Base-by-base conservation (phyloP, 2,329 filamentous ascomycete species). In the Fusarium longipes region DNA sequence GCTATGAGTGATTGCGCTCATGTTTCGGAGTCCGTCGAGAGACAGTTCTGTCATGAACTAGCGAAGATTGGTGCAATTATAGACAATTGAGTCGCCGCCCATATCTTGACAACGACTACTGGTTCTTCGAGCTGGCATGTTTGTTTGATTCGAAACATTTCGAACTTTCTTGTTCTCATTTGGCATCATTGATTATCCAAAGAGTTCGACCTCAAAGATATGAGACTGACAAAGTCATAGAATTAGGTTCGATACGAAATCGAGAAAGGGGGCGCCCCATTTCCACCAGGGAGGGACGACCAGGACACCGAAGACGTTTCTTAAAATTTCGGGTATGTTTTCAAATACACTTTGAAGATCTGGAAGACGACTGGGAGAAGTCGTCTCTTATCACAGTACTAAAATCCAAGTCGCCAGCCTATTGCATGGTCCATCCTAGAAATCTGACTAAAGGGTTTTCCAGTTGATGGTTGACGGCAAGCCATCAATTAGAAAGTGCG, bases 401-500 rank as follows among this genome's bases (percentile, higher is more conserved):
- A 39, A 64, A 32, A 6, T 10, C 17, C 11, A 43, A 45, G 25
- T 32, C 9, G 25, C 17, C 18, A 62, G 38, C 52, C 49, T 27
- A 64, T 57, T 58, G 42, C 32, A 65, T 59, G 58, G 45, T 33
- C 45, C 40, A 20, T 58, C 55, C 27, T 29, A 45, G 40, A 58
- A 43, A 30, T 30, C 32, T n/a, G n/a, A 32, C 22, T 39, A 29
- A 24, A 43, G 57, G 65, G 36, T 42, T 45, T 36, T 56, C 50
- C 29, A 42, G 55, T 60, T 52, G 52, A 57, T 60, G 63, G 60
- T 70, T 49, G 15, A 43, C 17, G 43, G n/a, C 43, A 59, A 32
- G 27, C 29, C 48, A 57, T 67, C 65, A 55, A 59, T 48, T 54
- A 54, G 57, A 39, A 69, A 64, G 49, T 57, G 68, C 74, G 68